Evolutionary conservation across 1,284 basidiomycete species (phyloP).

Genomic region (Abortiporus biennis): DNA sequence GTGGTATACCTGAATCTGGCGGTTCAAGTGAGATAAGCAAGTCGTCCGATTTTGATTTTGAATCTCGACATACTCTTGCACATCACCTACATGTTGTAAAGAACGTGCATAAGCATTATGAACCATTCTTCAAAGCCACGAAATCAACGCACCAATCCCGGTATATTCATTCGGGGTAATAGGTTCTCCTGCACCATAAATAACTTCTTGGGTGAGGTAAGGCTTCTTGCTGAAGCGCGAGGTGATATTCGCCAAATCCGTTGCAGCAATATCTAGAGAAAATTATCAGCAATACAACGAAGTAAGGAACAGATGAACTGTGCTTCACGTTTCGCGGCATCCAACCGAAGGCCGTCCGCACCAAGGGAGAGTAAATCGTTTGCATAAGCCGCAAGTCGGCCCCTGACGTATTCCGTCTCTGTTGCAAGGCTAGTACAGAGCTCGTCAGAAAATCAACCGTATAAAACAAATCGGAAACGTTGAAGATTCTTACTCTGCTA

Average conservation of each 20-base stretch:
- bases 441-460: not conserved
- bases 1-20: slow-evolving; percentile 60
- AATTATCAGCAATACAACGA: not conserved
- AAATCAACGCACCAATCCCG: slow-evolving; percentile 34
- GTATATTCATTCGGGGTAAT: slow-evolving; percentile 52
- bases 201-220: slow-evolving; percentile 58
- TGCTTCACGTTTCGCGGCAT: slow-evolving; percentile 54
- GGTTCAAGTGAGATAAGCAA: not conserved
- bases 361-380: slow-evolving; percentile 60
- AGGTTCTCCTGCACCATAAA: slow-evolving; percentile 45
- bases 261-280: slow-evolving; percentile 42
- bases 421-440: slow-evolving; percentile 42
- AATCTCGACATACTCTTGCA: slow-evolving; percentile 49
- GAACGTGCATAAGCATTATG: too few species aligned
- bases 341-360: slow-evolving; percentile 58
- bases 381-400: slow-evolving; percentile 45
- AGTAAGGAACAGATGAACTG: not conserved
- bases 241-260: slow-evolving; percentile 50
- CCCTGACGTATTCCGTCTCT: slow-evolving; percentile 53
- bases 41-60: not conserved
- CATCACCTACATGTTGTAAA: slow-evolving; percentile 39
- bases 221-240: slow-evolving; percentile 33
- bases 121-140: not conserved
- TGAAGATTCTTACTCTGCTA: slow-evolving; percentile 48
- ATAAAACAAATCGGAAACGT: not conserved